phyloP scores from a whole-genome alignment of 208 protist species.

The Ichthyophonus hoferi region DNA sequence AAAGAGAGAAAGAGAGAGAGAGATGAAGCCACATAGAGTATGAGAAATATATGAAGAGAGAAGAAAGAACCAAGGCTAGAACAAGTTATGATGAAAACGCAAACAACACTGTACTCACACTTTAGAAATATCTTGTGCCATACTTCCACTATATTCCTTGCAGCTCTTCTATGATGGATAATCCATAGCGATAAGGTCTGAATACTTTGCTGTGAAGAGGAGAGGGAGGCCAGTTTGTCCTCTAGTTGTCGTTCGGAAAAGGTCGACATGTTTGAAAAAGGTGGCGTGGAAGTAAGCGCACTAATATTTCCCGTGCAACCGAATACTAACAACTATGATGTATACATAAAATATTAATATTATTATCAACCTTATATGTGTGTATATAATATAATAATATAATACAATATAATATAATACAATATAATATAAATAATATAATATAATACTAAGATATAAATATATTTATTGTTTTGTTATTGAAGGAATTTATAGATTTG shows the following conservation, averaged over 20 bases:
- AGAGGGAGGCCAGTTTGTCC: slow-evolving; percentile 27
- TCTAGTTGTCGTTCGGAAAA: slow-evolving; percentile 38
- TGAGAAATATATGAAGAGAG: neutral
- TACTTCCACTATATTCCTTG: slow-evolving; percentile 35
- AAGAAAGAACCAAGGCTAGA: neutral
- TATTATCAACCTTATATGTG: no score
- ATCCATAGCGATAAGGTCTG: slow-evolving; percentile 50
- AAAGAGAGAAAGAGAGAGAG: neutral
- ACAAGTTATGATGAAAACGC: neutral
- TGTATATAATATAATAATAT: no score
- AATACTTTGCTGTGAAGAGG: slow-evolving; percentile 33
- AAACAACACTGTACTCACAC: neutral
- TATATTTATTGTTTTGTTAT: no score
- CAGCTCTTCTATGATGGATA: slow-evolving; percentile 45
- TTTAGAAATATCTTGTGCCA: slow-evolving; percentile 42
- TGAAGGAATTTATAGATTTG: no score
- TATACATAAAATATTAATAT: no score
- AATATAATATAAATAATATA: no score
- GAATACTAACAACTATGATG: no score
- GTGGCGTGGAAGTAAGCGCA: no score
- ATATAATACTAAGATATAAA: no score
- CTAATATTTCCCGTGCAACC: no score
- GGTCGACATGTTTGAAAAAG: slow-evolving; percentile 38
- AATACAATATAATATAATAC: no score
- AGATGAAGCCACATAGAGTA: neutral